phyloP scores from a whole-genome alignment of 257 asterid genomes.

The Sherardia arvensis region DNA sequence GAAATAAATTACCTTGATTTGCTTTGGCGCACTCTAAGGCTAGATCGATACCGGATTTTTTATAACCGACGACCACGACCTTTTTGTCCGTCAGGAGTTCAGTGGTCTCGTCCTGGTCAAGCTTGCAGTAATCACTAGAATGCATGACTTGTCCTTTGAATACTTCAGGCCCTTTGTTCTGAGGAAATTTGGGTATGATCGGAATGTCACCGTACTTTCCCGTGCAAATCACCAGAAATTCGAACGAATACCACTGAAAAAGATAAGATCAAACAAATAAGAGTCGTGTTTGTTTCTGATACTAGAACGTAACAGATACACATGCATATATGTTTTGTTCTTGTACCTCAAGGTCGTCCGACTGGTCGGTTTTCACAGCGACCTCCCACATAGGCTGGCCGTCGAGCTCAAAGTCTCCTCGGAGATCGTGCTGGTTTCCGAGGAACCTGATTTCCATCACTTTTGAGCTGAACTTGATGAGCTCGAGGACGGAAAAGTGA shows the following conservation, averaged over 20 bases:
- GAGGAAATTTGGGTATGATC: conserved; percentile 49
- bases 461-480: conserved; percentile 60
- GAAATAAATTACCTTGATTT: conserved; percentile 53
- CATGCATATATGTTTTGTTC: background rate
- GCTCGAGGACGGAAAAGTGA: conserved; percentile 52
- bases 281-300: background rate
- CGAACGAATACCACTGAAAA: conserved; percentile 59
- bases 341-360: conserved; percentile 47
- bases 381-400: conserved; percentile 81
- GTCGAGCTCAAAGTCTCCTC: conserved; percentile 20
- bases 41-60: conserved; percentile 83
- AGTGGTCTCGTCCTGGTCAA: conserved; percentile 42
- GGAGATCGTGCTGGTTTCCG: conserved; percentile 22
- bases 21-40: conserved; percentile 88
- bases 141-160: conserved; percentile 67
- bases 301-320: background rate
- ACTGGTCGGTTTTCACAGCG: conserved; percentile 44
- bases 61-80: conserved; percentile 70
- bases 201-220: conserved; percentile 90
- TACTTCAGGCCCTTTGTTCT: conserved; percentile 58
- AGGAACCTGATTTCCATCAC: conserved; percentile 61
- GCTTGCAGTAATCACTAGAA: conserved; percentile 70
- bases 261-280: background rate
- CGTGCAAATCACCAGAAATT: conserved; percentile 72
- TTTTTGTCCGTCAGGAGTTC: conserved; percentile 46